Evolutionary conservation across 768 basidiomycete species (phyloP), one percentile per base, ranked within the genome.

Genomic region (Lentinula sp.): DNA sequence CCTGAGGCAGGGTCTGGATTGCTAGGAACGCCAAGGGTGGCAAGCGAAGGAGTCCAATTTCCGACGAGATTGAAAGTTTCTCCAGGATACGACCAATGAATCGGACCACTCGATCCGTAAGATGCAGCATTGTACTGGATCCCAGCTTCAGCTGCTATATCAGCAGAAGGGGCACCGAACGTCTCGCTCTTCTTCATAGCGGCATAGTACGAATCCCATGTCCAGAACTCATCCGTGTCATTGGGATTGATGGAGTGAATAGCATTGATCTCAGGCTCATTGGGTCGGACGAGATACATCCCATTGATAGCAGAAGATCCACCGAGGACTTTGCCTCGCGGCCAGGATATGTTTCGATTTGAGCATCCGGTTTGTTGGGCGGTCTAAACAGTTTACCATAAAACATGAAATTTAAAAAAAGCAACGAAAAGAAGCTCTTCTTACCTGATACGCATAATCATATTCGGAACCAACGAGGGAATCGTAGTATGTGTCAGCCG

Each of bases 271-370:
- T 83, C 82, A 37, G 74, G 59, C 57, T 74, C 64, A 28, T 80
- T 76, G 6, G 85, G 84, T 9, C 84, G 79, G 52, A 86, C 78
- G 64, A 81, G 74, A 73, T 86, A 88, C 77, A 89, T 78, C 52
- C 85, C 87, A 70, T 91, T 91, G 57, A 88, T 76, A 8, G 87
- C 85, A 34, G 84, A 78, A 0, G 83, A 86, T 5, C 88, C 88
- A 57, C 88, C 88, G 23, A 91, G 76, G 46, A 86, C 76, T 75
- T 87, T 86, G 35, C 88, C 89, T 37, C 84, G 77, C 4, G 87
- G 83, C 83, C 86, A 87, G 3, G 73, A 60, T 45, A 86, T 62
- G 0, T 64, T 66, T 31, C 84, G 76, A 59, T 77, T 76, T 37
- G 68, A 70, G 21, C 78, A 75, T 61, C 76, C 72, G 0, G 74